Base-by-base conservation (phyloP, 1,284 basidiomycete species). In the Cryptococcus amylolentus region DNA sequence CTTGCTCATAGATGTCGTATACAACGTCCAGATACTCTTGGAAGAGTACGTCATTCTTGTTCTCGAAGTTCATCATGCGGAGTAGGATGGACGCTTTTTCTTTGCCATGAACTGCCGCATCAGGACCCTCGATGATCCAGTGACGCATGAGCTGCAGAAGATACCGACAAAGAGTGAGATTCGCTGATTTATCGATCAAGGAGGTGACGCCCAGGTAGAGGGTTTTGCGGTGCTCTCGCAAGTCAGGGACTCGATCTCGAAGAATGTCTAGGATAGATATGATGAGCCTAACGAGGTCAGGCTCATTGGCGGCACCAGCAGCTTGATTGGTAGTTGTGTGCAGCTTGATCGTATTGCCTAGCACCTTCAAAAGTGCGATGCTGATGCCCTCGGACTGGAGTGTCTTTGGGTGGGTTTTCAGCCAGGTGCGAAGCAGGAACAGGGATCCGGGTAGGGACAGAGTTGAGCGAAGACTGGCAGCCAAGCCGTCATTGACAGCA, bases 141-240 rank as follows among this genome's bases (percentile, higher is more conserved):
- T 88, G 87, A 52, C 89, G 84, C 58, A 91, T 85, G 61, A 95
- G 84, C 54, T 92, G 88, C 23, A 99, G 83, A 63, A 98, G 83
- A 73, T 89, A 94, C 12, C 85, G 85, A 73, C 91, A 94, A 1
- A 99, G 82, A 14, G 83, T 79, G 13, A 82, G 70, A 67, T 87
- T 95, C 67, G 88, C 87, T n/a, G 93, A 96, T 74, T 94, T 92
- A 68, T 98, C 95, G 43, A 94, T 87, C 37, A 98, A 82, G 49
- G 87, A 85, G 18, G 87, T 85, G 52, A 97, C 83, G 4, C 81
- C 80, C 52, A 77, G 86, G 51, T 95, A 80, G 58, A 97, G 82
- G 79, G 85, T 86, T n/a, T 81, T 74, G 9, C 82, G 76, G 57
- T 82, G 80, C 58, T 83, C 82, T 47, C 79, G 78, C 39, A 84